These are phyloP conservation scores for Juglanconis sp. DNA, from an alignment of 2,329 filamentous ascomycete genomes.

Conservation along the genomic window DNA sequence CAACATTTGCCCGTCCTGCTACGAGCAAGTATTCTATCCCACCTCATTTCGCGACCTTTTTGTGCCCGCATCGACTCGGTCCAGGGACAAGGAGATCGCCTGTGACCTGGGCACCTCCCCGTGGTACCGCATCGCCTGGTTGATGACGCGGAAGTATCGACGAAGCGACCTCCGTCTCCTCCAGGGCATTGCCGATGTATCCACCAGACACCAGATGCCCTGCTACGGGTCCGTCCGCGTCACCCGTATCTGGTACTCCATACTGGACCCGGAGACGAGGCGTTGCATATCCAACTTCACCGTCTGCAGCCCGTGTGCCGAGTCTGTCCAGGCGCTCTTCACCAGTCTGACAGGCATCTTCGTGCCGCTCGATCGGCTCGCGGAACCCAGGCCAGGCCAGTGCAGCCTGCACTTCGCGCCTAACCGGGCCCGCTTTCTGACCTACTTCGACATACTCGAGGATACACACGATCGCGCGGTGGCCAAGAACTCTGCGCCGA, in stretches of 20 bases:
- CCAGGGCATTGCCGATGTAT: constrained; percentile 63
- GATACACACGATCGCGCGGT: constrained; percentile 50
- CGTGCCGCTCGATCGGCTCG: constrained; percentile 45
- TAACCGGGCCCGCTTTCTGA: constrained; percentile 51
- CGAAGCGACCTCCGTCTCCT: constrained; percentile 66
- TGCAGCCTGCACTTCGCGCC: constrained; percentile 67
- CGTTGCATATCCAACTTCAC: constrained; percentile 66
- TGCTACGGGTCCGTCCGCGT: constrained; percentile 57
- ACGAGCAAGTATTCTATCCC: constrained; percentile 63
- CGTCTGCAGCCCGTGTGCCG: constrained; percentile 71
- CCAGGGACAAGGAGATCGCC: constrained; percentile 54
- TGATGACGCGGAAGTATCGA: constrained; percentile 71
- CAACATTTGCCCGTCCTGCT: constrained; percentile 80
- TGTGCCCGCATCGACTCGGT: constrained; percentile 55
- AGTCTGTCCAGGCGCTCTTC: constrained; percentile 68
- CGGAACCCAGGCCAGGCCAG: constrained; percentile 45
- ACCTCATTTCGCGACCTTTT: constrained; percentile 69
- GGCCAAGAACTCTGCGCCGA: constrained; percentile 42
- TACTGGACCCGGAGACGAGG: constrained; percentile 66
- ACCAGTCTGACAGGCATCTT: constrained; percentile 70
- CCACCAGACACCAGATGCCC: constrained; percentile 47
- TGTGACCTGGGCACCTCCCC: constrained; percentile 77
- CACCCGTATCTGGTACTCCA: constrained; percentile 69
- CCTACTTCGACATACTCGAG: constrained; percentile 61
- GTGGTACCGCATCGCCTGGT: constrained; percentile 83